Base-by-base conservation (phyloP, 2,329 filamentous ascomycete species). In the Sphaerostilbella broomeana region DNA sequence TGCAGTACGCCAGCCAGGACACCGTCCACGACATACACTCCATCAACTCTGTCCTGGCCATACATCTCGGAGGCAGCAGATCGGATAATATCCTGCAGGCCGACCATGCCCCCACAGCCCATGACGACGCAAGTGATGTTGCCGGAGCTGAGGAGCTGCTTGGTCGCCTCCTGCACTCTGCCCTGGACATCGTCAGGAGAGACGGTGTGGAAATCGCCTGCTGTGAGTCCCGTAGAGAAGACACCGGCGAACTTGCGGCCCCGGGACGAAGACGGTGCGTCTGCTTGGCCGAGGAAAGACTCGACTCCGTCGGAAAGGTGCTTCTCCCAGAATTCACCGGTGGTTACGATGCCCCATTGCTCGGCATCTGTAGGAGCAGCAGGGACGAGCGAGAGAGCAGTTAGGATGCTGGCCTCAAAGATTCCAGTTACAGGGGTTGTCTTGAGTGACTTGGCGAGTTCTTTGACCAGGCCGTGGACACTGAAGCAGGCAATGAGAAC, bases 101-200 rank as follows among this genome's bases (percentile, higher is more conserved):
- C 89, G 1, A 82, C 81, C 89, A 95, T 95, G 0, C 88, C 89
- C 3, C 86, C 89, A 58, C 89, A 95, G 0, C 89, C 89, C 67
- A 95, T 73, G 53, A 86, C 84, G 6, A 95, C 76, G 17, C 80
- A 84, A 4, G 70, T 67, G 0, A 89, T 74, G 4, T 69, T 65
- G 0, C 71, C 66, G 10, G 67, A 68, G 6, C 56, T 58, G 19
- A 94, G 61, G 18, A 95, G 63, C 35, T 72, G 67, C 57, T 72
- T 75, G 0, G 86, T 84, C 0, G 88, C 87, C 12, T 77, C 71
- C 48, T 72, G 79, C 56, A 95, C 77, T 52, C 77, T 79, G 43
- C 58, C 58, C 25, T 69, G 67, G 25, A 95, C 78, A 45, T 84
- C 70, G 7, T 77, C 76, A 0, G 73, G 70, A 0, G 79, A 69